Conservation (phyloP, 805 yeast genomes). For the Danielia oregonensis region DNA sequence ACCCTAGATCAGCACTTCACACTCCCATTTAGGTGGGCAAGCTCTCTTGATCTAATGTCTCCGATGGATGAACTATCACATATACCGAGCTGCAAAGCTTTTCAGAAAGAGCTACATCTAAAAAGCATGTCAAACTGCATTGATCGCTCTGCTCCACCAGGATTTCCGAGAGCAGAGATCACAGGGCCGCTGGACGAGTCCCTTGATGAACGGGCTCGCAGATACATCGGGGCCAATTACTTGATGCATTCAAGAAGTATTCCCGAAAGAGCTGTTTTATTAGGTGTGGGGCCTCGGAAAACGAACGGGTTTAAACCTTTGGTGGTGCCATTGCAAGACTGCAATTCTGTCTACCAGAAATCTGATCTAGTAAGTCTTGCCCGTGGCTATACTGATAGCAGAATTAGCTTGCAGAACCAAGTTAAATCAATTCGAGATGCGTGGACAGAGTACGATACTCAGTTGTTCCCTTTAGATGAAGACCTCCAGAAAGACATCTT, state of each 20-base stretch:
- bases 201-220: conserved; percentile 27
- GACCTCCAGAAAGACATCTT: too few species aligned
- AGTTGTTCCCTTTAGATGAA: too few species aligned
- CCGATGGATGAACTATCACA: not conserved
- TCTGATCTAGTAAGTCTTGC: conserved; percentile 1
- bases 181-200: conserved; percentile 17
- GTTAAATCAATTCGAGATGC: not conserved
- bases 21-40: conserved; percentile 31
- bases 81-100: too few species aligned
- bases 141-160: not conserved
- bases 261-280: conserved; percentile 27
- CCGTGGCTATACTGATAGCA: not conserved
- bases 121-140: not conserved
- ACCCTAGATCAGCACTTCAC: conserved; percentile 17
- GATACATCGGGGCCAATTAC: conserved; percentile 31
- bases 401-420: not conserved
- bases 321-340: conserved; percentile 19
- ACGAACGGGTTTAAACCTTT: conserved; percentile 10
- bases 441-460: not conserved
- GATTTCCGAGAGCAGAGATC: conserved; percentile 20
- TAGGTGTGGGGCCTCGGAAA: conserved; percentile 21
- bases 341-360: conserved; percentile 1
- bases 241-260: conserved; percentile 24
- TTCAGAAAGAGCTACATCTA: too few species aligned
- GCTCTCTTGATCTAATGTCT: conserved; percentile 15